Evolutionary conservation across 2,329 filamentous ascomycete species (phyloP).

Genomic region (Parascedosporium putredinis): DNA sequence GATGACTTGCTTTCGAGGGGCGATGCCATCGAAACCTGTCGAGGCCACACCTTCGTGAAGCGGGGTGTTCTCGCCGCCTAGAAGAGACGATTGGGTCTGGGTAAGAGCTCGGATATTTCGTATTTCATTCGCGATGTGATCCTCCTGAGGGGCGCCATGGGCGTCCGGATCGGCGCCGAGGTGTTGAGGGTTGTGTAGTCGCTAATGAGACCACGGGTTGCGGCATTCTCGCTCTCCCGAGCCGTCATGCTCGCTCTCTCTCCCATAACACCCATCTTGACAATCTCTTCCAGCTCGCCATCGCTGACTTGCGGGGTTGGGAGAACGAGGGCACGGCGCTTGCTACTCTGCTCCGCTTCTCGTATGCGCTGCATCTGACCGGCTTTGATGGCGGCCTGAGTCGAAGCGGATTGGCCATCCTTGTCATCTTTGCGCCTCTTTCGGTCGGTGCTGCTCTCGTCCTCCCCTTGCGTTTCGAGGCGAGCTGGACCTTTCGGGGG

Average conservation of each 20-base stretch:
- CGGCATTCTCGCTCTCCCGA: slow-evolving; percentile 68
- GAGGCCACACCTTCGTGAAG: slow-evolving; percentile 72
- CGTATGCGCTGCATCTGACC: slow-evolving; percentile 90
- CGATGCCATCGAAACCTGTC: slow-evolving; percentile 78
- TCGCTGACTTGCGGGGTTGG: slow-evolving; percentile 89
- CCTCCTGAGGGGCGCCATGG: slow-evolving; percentile 86
- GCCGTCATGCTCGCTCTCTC: slow-evolving; percentile 72
- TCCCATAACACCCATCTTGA: slow-evolving; percentile 95
- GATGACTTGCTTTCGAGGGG: slow-evolving; percentile 68
- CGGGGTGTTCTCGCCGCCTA: slow-evolving; percentile 89
- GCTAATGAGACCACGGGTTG: slow-evolving; percentile 75
- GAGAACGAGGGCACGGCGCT: slow-evolving; percentile 70
- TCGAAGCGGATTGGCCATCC: slow-evolving; percentile 63
- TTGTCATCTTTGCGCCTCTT: slow-evolving; percentile 89
- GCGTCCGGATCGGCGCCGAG: slow-evolving; percentile 81
- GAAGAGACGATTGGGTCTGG: slow-evolving; percentile 82
- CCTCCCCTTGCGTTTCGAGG: slow-evolving; percentile 88
- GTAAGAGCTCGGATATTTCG: slow-evolving; percentile 86
- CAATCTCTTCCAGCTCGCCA: slow-evolving; percentile 87
- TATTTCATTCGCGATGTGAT: slow-evolving; percentile 93
- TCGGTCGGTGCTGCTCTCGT: slow-evolving; percentile 66
- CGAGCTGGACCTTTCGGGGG: slow-evolving; percentile 81
- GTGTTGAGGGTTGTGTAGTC: slow-evolving; percentile 76
- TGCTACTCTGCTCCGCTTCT: slow-evolving; percentile 94
- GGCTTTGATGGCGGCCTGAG: slow-evolving; percentile 82